These are phyloP conservation scores for Phytophthora palmivora DNA, from an alignment of 352 stramenopile species.

Conservation along the genomic window DNA sequence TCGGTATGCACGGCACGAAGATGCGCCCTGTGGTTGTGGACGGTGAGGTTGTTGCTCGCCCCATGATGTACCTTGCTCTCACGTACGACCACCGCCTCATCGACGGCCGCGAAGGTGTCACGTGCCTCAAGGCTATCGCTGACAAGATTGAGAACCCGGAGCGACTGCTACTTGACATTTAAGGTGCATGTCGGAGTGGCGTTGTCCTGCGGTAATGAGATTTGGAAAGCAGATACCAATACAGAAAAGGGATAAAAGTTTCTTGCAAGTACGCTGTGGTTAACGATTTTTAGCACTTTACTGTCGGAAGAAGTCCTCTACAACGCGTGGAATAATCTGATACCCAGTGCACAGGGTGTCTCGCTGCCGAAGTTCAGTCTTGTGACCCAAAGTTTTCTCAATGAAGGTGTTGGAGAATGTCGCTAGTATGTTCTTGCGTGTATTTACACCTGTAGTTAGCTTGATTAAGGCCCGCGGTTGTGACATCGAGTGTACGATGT, in stretches of 20 bases:
- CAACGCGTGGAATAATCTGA: conserved; percentile 40
- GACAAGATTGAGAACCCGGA: conserved; percentile 98
- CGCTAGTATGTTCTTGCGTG: conserved; percentile 42
- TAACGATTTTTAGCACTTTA: not conserved
- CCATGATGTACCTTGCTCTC: conserved; percentile 99
- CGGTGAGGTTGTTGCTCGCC: conserved; percentile 95
- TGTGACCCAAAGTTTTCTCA: conserved; percentile 29
- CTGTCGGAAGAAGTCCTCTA: conserved; percentile 47
- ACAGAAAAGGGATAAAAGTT: conserved; percentile 22
- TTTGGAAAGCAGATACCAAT: conserved; percentile 10
- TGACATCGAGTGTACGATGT: conserved; percentile 48
- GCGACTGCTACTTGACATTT: conserved; percentile 97
- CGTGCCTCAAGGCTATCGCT: conserved; percentile 97
- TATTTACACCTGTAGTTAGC: conserved; percentile 34
- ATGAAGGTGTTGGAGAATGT: conserved; percentile 53
- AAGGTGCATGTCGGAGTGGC: conserved; percentile 28
- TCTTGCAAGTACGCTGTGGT: conserved; percentile 14
- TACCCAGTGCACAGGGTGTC: conserved; percentile 27
- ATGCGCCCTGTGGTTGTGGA: conserved; percentile 95
- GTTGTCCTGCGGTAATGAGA: conserved; percentile 5
- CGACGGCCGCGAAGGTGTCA: conserved; percentile 98
- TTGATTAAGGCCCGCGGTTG: conserved; percentile 47
- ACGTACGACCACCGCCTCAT: conserved; percentile 99
- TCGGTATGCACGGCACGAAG: conserved; percentile 99
- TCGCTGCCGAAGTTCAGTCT: conserved; percentile 23